Percentiles rank a stretch among this genome's conserved stretches.
Conservation (phyloP, 78 protist genomes). For the Paratrimastix pyriformis region DNA sequence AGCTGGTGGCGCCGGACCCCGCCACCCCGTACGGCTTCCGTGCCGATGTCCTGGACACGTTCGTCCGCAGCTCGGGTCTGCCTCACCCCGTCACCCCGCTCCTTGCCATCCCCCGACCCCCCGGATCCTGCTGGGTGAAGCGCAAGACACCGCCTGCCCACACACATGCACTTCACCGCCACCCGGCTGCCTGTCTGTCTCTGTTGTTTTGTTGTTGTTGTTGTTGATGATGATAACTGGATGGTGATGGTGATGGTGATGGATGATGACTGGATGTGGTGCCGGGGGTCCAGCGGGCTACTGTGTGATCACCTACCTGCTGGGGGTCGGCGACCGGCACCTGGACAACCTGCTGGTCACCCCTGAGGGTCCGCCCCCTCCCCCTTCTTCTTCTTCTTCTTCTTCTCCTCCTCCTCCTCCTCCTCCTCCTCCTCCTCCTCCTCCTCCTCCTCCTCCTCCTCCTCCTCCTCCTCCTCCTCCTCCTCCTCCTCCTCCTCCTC, state of each 20-base stretch:
- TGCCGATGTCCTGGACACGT: conserved; percentile 9
- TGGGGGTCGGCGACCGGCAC: conserved; percentile 31
- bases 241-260: too few relatives aligned
- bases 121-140: not conserved
- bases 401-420: not conserved
- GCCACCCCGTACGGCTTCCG: not conserved
- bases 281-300: too few relatives aligned
- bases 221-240: too few relatives aligned
- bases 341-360: conserved; percentile 30
- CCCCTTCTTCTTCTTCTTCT: not conserved
- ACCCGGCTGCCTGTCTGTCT: not conserved
- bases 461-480: too few relatives aligned
- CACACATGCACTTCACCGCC: not conserved
- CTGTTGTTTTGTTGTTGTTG: too few relatives aligned
- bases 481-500: too few relatives aligned
- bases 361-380: not conserved
- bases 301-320: conserved; percentile 16
- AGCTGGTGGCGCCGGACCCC: not conserved
- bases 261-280: too few relatives aligned
- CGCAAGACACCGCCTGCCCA: not conserved
- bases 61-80: conserved; percentile 19
- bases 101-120: not conserved
- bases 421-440: not conserved
- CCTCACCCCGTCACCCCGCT: not conserved
- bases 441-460: not conserved